Percentiles rank a stretch among this genome's conserved stretches.
Conservation (phyloP, 306 rosid genomes). For the Trichosanthes cucumerina region DNA sequence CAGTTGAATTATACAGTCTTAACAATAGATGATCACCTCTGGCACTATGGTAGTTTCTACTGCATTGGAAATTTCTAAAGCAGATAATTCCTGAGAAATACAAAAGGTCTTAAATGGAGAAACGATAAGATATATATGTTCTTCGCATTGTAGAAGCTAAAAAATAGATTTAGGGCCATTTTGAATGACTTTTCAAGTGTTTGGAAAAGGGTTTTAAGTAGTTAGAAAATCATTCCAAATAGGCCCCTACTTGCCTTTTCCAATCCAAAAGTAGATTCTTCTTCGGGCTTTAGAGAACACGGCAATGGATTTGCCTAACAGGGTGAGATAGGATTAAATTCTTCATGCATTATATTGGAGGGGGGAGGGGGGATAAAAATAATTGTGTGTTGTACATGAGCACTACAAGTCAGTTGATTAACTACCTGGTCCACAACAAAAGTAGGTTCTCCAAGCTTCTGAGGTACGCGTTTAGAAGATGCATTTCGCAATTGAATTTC, state of each 20-base stretch:
- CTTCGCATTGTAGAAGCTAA: not conserved
- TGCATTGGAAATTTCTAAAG: not conserved
- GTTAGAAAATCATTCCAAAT: too few species aligned
- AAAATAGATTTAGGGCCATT: not conserved
- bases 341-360: not conserved
- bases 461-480: not conserved
- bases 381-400: not conserved
- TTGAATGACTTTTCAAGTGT: too few species aligned
- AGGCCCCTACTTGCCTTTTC: conserved; percentile 23
- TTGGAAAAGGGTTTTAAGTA: too few species aligned
- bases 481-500: conserved; percentile 18
- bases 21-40: not conserved
- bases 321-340: conserved; percentile 5
- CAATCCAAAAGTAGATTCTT: conserved; percentile 15
- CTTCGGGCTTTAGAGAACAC: conserved; percentile 7
- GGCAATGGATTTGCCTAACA: conserved; percentile 24
- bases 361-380: not conserved
- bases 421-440: conserved; percentile 8
- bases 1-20: not conserved
- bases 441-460: conserved; percentile 13
- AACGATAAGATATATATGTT: not conserved
- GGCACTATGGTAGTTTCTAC: not conserved
- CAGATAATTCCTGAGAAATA: not conserved
- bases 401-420: not conserved
- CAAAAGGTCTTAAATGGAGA: not conserved